Conservation (phyloP, 2,329 filamentous ascomycete species). For the Colletotrichum lindemuthianum region DNA sequence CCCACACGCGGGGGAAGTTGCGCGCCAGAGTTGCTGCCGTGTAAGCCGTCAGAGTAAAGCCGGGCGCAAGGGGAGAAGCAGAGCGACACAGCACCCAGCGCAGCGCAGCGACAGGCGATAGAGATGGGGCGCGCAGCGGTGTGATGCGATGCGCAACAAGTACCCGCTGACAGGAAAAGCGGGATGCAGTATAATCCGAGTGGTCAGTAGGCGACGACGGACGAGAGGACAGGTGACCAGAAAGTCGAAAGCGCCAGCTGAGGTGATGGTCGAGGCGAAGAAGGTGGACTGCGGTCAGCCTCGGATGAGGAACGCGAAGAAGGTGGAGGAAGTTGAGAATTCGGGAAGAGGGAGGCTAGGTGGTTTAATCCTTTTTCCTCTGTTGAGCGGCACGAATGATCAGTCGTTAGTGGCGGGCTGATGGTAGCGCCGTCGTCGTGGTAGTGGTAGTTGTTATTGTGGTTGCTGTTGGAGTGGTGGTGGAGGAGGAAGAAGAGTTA, state of each 20-base stretch:
- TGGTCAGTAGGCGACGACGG: slow-evolving; percentile 3
- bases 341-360: neutral
- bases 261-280: slow-evolving; percentile 9
- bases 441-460: slow-evolving; percentile 4
- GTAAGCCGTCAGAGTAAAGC: slow-evolving; percentile 28
- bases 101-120: neutral
- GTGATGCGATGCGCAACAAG: slow-evolving; percentile 1
- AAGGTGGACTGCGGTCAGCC: neutral
- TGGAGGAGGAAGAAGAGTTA: neutral
- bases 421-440: too few species aligned
- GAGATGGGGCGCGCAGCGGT: slow-evolving; percentile 6
- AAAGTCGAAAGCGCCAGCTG: neutral
- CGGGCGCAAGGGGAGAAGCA: neutral
- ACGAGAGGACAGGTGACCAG: slow-evolving; percentile 1
- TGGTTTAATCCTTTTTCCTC: neutral
- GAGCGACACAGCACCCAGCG: slow-evolving; percentile 7
- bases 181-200: slow-evolving; percentile 19
- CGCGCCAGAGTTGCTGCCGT: slow-evolving; percentile 12
- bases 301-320: neutral
- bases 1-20: slow-evolving; percentile 11
- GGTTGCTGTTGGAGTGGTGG: neutral
- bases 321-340: neutral
- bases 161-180: slow-evolving; percentile 3
- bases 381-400: too few species aligned
- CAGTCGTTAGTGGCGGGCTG: too few species aligned